Base-by-base conservation (phyloP, 495 filamentous ascomycete genomes). In the Podospora anserina region DNA sequence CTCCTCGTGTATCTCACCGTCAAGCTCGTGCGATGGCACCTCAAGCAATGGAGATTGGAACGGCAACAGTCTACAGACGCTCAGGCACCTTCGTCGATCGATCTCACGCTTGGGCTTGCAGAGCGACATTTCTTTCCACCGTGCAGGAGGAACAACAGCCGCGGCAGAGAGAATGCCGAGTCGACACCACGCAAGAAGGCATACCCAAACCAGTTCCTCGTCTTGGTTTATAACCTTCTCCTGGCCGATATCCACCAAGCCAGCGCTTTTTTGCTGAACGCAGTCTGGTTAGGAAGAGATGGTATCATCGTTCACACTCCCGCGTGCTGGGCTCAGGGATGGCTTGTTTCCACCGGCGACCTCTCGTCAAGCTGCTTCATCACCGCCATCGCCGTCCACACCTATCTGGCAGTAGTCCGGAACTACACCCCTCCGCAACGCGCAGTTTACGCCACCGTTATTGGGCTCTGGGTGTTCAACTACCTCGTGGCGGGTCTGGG, bases 241-340 rank as follows among this genome's bases (percentile, higher is more conserved):
- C 73, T 92, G 60, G 91, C 91, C 65, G 91, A 93, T 75, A 80
- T 93, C 60, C 88, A 90, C 71, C 90, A 92, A 75, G 81, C 88
- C 0, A 78, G 86, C 5, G 88, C 88, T 15, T 92, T 92, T 73
- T 67, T 90, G 53, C 81, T 93, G 53, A 91, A 87, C 71, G 77
- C 86, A 57, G 82, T 85, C 66, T 91, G 90, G 87, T 75, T 90
- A 16, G 66, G 71, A 4, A 74, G 79, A 1, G 79, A 90, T 70
- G 80, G 80, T 55, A 89, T 94, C 64, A 30, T 75, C 3, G 82
- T 90, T 5, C 84, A 82, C 5, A 84, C 82, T 0, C 75, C 82
- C 2, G 82, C 85, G 2, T 94, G 90, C 77, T 91, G 86, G 72
- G 82, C 85, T 0, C 90, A 94, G 74, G 91, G 87, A 23, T 88